Evolutionary conservation across 768 basidiomycete genomes (phyloP).

Genomic region (Coprinellus aureogranulatus): DNA sequence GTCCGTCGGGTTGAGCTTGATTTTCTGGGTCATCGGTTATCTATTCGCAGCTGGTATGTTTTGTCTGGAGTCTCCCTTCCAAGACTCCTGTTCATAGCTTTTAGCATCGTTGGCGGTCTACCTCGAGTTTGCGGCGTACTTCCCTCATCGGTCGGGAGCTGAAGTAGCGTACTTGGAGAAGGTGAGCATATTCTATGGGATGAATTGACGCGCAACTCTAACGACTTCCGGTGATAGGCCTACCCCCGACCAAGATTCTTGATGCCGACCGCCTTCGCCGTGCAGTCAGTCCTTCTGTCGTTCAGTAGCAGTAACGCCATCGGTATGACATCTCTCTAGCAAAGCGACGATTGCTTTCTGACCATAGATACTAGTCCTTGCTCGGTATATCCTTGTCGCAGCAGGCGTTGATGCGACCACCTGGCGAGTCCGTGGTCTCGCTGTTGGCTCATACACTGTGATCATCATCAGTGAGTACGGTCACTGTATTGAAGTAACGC

Average conservation of each 20-base stretch:
- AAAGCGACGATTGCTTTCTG: background rate
- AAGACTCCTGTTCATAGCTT: too few relatives aligned
- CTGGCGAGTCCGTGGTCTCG: constrained; percentile 35
- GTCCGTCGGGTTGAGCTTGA: constrained; percentile 36
- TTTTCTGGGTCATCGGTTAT: constrained; percentile 42
- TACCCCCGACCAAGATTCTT: constrained; percentile 42
- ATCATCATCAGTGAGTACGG: constrained; percentile 28
- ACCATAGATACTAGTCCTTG: constrained; percentile 24
- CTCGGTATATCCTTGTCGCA: constrained; percentile 34
- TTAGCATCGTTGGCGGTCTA: constrained; percentile 38
- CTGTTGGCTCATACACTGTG: constrained; percentile 30
- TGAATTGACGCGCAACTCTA: background rate
- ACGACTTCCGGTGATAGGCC: constrained; percentile 25
- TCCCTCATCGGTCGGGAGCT: constrained; percentile 48
- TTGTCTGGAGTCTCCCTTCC: too few relatives aligned
- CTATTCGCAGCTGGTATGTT: constrained; percentile 32
- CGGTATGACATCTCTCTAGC: constrained; percentile 16
- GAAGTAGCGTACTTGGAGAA: constrained; percentile 48
- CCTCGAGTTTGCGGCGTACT: constrained; percentile 45
- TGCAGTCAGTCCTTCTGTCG: constrained; percentile 36
- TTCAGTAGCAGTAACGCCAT: constrained; percentile 40
- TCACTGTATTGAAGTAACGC: too few relatives aligned
- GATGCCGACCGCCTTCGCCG: constrained; percentile 42
- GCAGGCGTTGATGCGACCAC: constrained; percentile 25
- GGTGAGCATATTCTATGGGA: constrained; percentile 17